Evolutionary conservation across 805 yeast species (phyloP), one percentile per base, ranked within the genome.

Genomic region (Torulaspora gathmanii): DNA sequence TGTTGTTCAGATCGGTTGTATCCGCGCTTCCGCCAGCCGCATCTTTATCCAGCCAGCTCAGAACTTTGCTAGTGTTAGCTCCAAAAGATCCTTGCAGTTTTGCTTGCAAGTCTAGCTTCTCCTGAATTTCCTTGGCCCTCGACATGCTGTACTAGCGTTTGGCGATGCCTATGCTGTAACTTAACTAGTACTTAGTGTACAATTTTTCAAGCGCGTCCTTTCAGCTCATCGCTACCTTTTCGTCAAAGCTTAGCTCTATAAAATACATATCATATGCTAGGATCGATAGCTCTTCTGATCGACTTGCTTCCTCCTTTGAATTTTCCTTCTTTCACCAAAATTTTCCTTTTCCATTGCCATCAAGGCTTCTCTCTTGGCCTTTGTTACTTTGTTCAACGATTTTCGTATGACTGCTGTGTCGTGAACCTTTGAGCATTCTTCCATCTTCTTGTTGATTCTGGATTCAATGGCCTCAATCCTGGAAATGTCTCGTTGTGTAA

Each of bases 271-370:
- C 16, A 10, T 39, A 38, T 23, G 22, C 29, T 31, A 44, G 25
- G 33, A 35, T 28, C 56, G 47, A 37, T 46, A 44, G 39, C 58
- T 51, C 39, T 60, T 63, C 22, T 44, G 42, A 33, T 45, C 37
- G 44, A 49, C 75, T 29, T 61, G 49, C 40, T 63, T 68, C 20
- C 61, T 65, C 57, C 72, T 76, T 52, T 79, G 78, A 33, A 69
- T 75, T 56, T 70, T 73, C 51, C 71, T 73, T 54, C 75, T 75
- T 56, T 86, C 95, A 10, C 97, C 96, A 63, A 90, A 91, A 16
- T 80, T 77, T 50, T 87, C 96, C 50, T 78, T 79, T 51, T 91
- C 97, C 96, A 93, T 89, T 30, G 86, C 96, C 86, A 91, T 79
- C 44, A 84, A 63, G 2, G 96, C 86, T 63, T 90, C 96, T 54